Base-by-base conservation (phyloP, 2,329 filamentous ascomycete genomes). In the Sarocladium brachiariae region DNA sequence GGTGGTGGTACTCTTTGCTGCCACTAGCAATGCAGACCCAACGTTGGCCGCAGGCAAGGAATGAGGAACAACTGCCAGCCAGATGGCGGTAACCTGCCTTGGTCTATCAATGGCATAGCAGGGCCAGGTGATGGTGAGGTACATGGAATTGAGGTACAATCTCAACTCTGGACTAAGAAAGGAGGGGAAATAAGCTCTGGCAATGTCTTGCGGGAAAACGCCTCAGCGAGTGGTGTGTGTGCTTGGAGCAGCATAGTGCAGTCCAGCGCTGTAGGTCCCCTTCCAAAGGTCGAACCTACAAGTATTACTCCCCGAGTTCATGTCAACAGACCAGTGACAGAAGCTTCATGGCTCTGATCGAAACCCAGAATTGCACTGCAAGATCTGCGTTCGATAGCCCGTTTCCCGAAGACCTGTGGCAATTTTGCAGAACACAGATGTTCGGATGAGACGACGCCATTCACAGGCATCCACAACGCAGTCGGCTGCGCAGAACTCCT, bases 21-120 rank as follows among this genome's bases (percentile, higher is more conserved):
- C 27, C 11, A 43, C 39, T 43, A 43, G 39, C 39, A 43, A 43
- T 43, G 39, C 39, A 43, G 21, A 21, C 39, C 14, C 39, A 9
- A 43, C 10, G 21, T 25, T 25, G 39, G 21, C 21, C 21, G 39
- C 23, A 24, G 21, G 39, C n/a, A 43, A 43, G n/a, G 35, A 39
- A 39, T 39, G 18, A 21, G 7, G 35, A 39, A 9, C 13, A 30
- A 30, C n/a, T n/a, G 27, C 27, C 27, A 7, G 27, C 27, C 27
- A 30, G 27, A 30, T 7, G 13, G 27, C 13, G 27, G 27, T 7
- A 30, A n/a, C n/a, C n/a, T n/a, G n/a, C n/a, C n/a, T n/a, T n/a
- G n/a, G n/a, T n/a, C n/a, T n/a, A n/a, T n/a, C n/a, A n/a, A n/a
- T n/a, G n/a, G n/a, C n/a, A n/a, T n/a, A n/a, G n/a, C n/a, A n/a